Conservation (phyloP, 2,329 filamentous ascomycete species). For the Xylariales sp. region DNA sequence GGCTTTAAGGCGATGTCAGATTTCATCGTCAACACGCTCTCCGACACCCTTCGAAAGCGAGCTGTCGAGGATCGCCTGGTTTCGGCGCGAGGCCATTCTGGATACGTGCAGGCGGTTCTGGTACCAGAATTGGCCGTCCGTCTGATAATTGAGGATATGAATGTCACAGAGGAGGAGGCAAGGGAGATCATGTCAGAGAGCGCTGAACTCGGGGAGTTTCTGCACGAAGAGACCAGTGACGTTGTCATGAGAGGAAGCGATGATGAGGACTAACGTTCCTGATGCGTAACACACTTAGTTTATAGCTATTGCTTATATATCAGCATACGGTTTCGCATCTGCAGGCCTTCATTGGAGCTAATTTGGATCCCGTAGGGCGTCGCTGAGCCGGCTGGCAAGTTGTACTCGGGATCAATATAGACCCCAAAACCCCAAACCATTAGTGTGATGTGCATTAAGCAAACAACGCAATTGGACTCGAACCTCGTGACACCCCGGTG, state of each 20-base stretch:
- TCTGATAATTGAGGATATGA: slow-evolving; percentile 55
- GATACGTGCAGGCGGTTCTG: slow-evolving; percentile 69
- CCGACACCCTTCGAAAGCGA: slow-evolving; percentile 53
- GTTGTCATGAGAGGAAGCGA: slow-evolving; percentile 32
- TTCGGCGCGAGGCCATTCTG: slow-evolving; percentile 59
- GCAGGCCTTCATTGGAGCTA: too few species aligned
- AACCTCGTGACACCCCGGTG: too few species aligned
- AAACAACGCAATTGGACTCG: too few species aligned
- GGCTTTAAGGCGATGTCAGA: slow-evolving; percentile 71
- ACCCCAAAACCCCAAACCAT: too few species aligned
- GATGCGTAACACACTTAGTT: too few species aligned
- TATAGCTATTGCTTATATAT: too few species aligned
- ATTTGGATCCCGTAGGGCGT: too few species aligned
- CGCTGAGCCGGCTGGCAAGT: too few species aligned
- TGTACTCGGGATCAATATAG: too few species aligned
- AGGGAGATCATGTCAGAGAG: slow-evolving; percentile 61
- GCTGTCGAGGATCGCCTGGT: slow-evolving; percentile 62
- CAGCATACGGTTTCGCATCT: too few species aligned
- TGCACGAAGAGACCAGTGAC: slow-evolving; percentile 62
- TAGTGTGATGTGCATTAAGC: too few species aligned
- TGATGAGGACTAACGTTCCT: slow-evolving; percentile 19
- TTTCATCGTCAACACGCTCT: slow-evolving; percentile 58
- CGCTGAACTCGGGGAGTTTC: slow-evolving; percentile 58
- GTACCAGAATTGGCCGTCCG: slow-evolving; percentile 64
- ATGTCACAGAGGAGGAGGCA: slow-evolving; percentile 36